Percentiles rank a stretch among this genome's conserved stretches.
Conservation (phyloP, 164 flowering plant species). For the Malania oleifera region DNA sequence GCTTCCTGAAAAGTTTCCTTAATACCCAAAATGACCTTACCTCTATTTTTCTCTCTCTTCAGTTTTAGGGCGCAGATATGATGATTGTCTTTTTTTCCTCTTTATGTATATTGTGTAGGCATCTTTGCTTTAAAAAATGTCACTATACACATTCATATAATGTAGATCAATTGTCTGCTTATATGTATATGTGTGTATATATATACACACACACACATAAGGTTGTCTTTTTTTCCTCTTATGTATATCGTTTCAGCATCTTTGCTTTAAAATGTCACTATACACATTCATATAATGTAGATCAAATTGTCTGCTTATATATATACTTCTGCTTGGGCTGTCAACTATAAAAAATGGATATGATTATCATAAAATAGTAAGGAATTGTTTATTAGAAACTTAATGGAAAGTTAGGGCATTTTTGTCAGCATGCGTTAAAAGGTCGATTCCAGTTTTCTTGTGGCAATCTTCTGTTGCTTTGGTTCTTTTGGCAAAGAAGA, state of each 20-base stretch:
- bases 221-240: not conserved
- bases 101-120: not conserved
- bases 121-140: not conserved
- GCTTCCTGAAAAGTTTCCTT: slow-evolving; percentile 13
- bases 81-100: not conserved
- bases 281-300: not conserved
- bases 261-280: not conserved
- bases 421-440: slow-evolving; percentile 23
- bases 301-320: not conserved
- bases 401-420: slow-evolving; percentile 19
- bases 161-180: not conserved
- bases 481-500: slow-evolving; percentile 22
- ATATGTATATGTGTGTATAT: too few species aligned
- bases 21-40: slow-evolving; percentile 23
- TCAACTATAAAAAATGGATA: not conserved
- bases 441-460: slow-evolving; percentile 20
- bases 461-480: slow-evolving; percentile 7
- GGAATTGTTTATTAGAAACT: slow-evolving; percentile 3
- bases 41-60: not conserved
- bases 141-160: not conserved
- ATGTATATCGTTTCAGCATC: not conserved
- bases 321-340: not conserved
- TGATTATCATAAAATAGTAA: not conserved
- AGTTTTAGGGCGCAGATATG: not conserved
- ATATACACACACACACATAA: too few species aligned